A percentile compares a stretch with the other conserved stretches of the same genome.
Evolutionary conservation across 208 protist genomes (phyloP).

Genomic region (Leishmania lainsoni): DNA sequence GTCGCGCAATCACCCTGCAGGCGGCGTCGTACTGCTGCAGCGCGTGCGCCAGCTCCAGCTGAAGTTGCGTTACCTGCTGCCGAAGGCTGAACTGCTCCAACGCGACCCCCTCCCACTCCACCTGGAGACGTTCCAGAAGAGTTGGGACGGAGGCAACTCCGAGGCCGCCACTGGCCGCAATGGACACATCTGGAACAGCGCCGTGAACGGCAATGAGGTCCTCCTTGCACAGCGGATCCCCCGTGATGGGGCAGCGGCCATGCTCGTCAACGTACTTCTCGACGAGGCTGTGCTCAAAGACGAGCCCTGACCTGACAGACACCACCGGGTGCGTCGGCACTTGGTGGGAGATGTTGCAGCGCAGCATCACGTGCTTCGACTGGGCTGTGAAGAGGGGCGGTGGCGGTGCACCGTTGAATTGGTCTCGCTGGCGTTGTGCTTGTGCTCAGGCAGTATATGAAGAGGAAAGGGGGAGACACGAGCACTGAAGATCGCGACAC

Average conservation of each 20-base stretch:
- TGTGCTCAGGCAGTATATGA: not conserved
- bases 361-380: slow-evolving; percentile 44
- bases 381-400: not conserved
- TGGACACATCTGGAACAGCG: slow-evolving; percentile 13
- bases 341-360: slow-evolving; percentile 83
- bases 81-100: slow-evolving; percentile 97
- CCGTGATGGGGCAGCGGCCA: slow-evolving; percentile 95
- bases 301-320: slow-evolving; percentile 87
- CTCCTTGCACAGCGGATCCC: slow-evolving; percentile 72
- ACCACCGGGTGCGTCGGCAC: slow-evolving; percentile 96
- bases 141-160: slow-evolving; percentile 86
- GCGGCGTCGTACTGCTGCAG: slow-evolving; percentile 99
- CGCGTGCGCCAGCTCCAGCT: slow-evolving; percentile 97
- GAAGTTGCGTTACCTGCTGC: slow-evolving; percentile 88
- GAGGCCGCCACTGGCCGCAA: slow-evolving; percentile 30
- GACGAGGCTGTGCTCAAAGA: slow-evolving; percentile 97
- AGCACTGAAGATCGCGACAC: not conserved
- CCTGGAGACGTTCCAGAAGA: slow-evolving; percentile 95
- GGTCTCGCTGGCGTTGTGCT: not conserved
- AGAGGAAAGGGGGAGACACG: not conserved
- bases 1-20: slow-evolving; percentile 97
- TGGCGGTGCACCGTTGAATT: not conserved
- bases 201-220: slow-evolving; percentile 90
- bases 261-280: slow-evolving; percentile 94
- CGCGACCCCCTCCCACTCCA: slow-evolving; percentile 99